Evolutionary conservation across 2,329 filamentous ascomycete genomes (phyloP).

Genomic region (Colletotrichum truncatum): DNA sequence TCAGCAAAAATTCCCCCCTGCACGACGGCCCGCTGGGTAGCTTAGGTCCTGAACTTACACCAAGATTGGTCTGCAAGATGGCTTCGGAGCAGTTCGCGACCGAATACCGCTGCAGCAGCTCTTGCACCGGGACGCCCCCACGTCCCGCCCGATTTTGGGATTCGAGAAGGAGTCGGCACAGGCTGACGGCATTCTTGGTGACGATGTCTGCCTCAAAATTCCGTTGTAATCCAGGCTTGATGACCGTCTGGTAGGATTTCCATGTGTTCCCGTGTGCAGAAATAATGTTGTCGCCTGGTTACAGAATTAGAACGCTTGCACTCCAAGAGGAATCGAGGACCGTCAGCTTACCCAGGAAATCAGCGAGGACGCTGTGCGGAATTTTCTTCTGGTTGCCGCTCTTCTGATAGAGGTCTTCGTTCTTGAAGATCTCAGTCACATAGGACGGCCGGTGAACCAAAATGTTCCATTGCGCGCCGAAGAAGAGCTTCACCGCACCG

Average conservation of each 20-base stretch:
- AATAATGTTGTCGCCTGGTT: constrained; percentile 48
- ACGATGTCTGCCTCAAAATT: constrained; percentile 35
- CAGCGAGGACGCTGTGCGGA: constrained; percentile 47
- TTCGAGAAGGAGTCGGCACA: constrained; percentile 40
- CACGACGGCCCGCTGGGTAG: no score
- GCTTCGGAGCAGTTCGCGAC: constrained; percentile 46
- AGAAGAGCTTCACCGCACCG: constrained; percentile 58
- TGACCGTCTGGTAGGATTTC: constrained; percentile 44
- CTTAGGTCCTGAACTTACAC: constrained; percentile 25
- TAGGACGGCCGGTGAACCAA: constrained; percentile 54
- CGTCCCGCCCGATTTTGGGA: constrained; percentile 33
- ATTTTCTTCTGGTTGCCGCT: constrained; percentile 52
- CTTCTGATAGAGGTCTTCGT: constrained; percentile 44
- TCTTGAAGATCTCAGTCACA: constrained; percentile 48
- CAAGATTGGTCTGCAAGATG: constrained; percentile 37
- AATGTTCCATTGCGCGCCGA: constrained; percentile 58
- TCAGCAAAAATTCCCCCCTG: constrained; percentile 9
- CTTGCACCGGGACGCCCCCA: constrained; percentile 40
- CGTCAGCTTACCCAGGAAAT: constrained; percentile 35
- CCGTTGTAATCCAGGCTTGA: constrained; percentile 46
- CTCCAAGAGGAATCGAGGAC: neutral
- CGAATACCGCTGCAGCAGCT: constrained; percentile 44
- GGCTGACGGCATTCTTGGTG: constrained; percentile 34
- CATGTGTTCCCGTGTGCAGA: constrained; percentile 46
- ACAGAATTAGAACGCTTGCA: neutral